Evolutionary conservation across 148 eudicot species (phyloP).

Genomic region (Nepenthes mirabilis): DNA sequence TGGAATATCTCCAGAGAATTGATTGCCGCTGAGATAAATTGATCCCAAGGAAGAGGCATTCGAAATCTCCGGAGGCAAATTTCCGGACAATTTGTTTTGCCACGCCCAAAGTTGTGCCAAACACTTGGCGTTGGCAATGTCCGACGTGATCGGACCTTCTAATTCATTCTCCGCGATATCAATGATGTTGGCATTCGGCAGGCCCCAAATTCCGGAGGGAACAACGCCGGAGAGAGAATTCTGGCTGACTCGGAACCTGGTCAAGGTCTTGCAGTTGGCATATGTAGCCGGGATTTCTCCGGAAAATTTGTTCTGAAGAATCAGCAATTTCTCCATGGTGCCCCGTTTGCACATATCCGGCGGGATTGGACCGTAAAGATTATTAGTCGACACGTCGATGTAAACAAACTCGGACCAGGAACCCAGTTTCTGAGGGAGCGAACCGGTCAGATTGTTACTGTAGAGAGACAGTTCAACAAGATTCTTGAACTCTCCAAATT

Average conservation of each 20-base stretch:
- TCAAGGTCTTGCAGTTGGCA: constrained; percentile 41
- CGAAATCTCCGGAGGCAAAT: constrained; percentile 44
- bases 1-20: constrained; percentile 44
- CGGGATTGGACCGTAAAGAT: constrained; percentile 63
- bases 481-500: constrained; percentile 62
- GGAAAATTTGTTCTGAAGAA: constrained; percentile 23
- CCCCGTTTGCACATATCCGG: constrained; percentile 37
- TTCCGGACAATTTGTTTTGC: constrained; percentile 48
- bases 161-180: constrained; percentile 40
- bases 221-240: too few relatives aligned
- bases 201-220: too few relatives aligned
- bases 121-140: constrained; percentile 39
- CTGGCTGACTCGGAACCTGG: constrained; percentile 36
- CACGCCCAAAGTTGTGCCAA: constrained; percentile 25
- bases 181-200: too few relatives aligned
- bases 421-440: constrained; percentile 58
- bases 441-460: constrained; percentile 49
- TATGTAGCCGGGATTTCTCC: constrained; percentile 44
- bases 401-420: constrained; percentile 64
- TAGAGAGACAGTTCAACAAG: constrained; percentile 60
- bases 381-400: constrained; percentile 80
- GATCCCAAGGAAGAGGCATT: constrained; percentile 22
- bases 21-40: constrained; percentile 46
- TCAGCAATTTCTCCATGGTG: constrained; percentile 34
- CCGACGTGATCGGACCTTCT: constrained; percentile 42